These are phyloP conservation scores for Petunia axillaris DNA, from an alignment of 257 asterid genomes.

Conservation along the genomic window DNA sequence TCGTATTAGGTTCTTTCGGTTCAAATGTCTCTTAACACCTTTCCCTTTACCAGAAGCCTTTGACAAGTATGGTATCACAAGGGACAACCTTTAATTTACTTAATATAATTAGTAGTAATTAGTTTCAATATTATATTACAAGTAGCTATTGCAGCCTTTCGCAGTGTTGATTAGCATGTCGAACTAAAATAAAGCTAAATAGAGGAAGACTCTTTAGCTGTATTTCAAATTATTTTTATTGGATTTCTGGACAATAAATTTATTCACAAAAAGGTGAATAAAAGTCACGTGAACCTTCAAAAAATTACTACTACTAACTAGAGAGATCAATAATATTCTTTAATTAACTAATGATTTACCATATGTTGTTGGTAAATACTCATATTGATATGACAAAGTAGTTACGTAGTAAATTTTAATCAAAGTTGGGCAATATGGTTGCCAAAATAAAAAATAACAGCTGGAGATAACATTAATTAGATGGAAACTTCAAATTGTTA, in stretches of 20 bases:
- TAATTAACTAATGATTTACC: neutral
- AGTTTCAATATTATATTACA: neutral
- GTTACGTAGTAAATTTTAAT: neutral
- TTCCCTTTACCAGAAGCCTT: constrained; percentile 3
- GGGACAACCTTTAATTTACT: constrained; percentile 14
- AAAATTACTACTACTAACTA: neutral
- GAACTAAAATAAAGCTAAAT: neutral
- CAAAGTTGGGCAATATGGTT: neutral
- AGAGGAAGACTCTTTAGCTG: no score
- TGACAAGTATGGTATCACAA: constrained; percentile 19
- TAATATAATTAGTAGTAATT: neutral
- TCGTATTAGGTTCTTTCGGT: constrained; percentile 18
- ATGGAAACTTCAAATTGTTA: neutral
- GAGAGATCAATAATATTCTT: neutral
- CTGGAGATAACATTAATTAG: neutral
- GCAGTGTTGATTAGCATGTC: constrained; percentile 15
- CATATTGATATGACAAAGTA: no score
- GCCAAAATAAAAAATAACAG: no score
- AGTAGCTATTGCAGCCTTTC: neutral
- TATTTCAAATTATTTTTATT: neutral
- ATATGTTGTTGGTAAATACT: neutral
- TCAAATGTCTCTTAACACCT: neutral
- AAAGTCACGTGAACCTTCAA: neutral
- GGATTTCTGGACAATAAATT: neutral
- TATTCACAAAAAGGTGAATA: neutral